phyloP scores from a whole-genome alignment of 495 filamentous ascomycete genomes.

The Hyphodiscus hymeniophilus region DNA sequence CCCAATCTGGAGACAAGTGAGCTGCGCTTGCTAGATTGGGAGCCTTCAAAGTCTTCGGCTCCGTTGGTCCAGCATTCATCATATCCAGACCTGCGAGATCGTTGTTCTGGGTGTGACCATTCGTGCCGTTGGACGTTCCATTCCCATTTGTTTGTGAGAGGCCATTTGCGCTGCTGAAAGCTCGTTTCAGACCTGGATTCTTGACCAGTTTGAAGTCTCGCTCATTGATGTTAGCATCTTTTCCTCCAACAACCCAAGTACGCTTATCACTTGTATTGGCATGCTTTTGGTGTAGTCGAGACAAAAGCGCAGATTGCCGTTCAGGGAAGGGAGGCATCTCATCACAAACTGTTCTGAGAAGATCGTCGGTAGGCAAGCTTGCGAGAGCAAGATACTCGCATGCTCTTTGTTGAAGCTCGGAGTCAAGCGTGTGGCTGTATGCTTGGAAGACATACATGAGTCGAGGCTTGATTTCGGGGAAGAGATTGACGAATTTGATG shows the following conservation, averaged over 20 bases:
- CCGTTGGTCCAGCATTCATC: constrained; percentile 43
- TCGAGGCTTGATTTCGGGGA: constrained; percentile 97
- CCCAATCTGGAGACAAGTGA: constrained; percentile 91
- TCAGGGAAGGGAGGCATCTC: constrained; percentile 99
- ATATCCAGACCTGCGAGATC: constrained; percentile 81
- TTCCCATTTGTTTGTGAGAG: constrained; percentile 27
- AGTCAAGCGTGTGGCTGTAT: constrained; percentile 92
- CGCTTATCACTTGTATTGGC: constrained; percentile 85
- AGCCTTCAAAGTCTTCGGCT: constrained; percentile 47
- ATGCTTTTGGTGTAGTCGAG: constrained; percentile 87
- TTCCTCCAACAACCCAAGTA: constrained; percentile 92
- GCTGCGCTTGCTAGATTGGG: constrained; percentile 82
- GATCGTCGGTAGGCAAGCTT: constrained; percentile 78
- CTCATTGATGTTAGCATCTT: constrained; percentile 78
- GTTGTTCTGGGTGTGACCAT: constrained; percentile 39
- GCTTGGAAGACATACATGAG: constrained; percentile 80
- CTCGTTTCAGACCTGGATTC: constrained; percentile 74
- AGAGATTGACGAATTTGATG: constrained; percentile 96
- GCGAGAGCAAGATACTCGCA: constrained; percentile 92
- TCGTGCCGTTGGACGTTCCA: constrained; percentile 44
- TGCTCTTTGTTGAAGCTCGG: constrained; percentile 91
- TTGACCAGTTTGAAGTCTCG: constrained; percentile 77
- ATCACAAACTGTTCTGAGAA: constrained; percentile 92
- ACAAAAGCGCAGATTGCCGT: constrained; percentile 82
- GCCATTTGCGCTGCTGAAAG: constrained; percentile 51